These are phyloP conservation scores for Melocanna baccifera DNA, from an alignment of 176 grass and related monocot species.

Conservation along the genomic window DNA sequence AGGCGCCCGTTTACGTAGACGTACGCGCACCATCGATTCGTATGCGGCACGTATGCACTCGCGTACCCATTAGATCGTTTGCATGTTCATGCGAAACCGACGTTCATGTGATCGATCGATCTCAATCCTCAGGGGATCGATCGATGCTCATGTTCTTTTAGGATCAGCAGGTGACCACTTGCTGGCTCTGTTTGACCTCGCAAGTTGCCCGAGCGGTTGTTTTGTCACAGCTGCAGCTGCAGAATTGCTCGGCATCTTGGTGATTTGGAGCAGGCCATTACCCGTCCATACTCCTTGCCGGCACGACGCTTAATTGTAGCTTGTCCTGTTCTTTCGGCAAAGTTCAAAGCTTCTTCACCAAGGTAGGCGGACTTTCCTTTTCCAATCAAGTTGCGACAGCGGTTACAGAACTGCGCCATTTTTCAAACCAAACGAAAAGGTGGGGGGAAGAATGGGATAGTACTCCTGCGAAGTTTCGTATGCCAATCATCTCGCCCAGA, in stretches of 20 bases:
- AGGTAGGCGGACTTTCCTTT: slow-evolving; percentile 38
- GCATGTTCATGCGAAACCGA: slow-evolving; percentile 21
- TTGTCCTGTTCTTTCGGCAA: slow-evolving; percentile 31
- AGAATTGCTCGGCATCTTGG: background rate
- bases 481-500: background rate
- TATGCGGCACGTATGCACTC: background rate
- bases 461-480: background rate
- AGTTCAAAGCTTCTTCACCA: slow-evolving; percentile 37
- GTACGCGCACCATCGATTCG: background rate
- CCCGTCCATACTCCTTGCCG: background rate
- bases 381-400: slow-evolving; percentile 20
- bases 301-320: background rate
- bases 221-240: background rate
- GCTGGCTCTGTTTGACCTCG: background rate
- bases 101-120: slow-evolving; percentile 9
- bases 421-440: slow-evolving; percentile 35
- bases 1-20: slow-evolving; percentile 5
- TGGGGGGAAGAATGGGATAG: background rate
- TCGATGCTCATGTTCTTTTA: background rate
- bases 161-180: background rate
- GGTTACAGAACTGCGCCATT: slow-evolving; percentile 9
- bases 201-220: background rate
- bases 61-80: background rate
- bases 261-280: background rate
- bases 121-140: background rate